Base-by-base conservation (phyloP, 2,329 filamentous ascomycete species). In the Claviceps maximensis region DNA sequence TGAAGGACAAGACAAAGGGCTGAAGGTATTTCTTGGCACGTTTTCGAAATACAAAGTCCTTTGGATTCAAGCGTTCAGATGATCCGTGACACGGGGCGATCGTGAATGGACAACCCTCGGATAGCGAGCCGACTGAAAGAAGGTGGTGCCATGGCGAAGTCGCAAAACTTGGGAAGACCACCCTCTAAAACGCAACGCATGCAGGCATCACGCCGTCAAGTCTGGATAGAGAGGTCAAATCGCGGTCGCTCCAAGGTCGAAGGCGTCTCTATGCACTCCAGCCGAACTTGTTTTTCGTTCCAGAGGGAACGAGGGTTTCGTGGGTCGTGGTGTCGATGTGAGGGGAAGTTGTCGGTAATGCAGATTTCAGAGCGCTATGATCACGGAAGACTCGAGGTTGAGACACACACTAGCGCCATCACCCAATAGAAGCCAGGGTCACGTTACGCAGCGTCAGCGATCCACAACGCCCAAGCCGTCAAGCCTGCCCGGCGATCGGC, bases 61-160 rank as follows among this genome's bases (percentile, higher is more conserved):
- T 38, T 8, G 13, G 4, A 12, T 19, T 3, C 9, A 15, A 33
- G 21, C 25, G 47, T 50, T 50, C 53, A 55, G 38, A n/a, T n/a
- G 40, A 49, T n/a, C 19, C 2, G 4, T 23, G 21, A 3, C 10
- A 33, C 12, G 12, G 17, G 13, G 42, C 25, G 21, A 40, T 9
- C 10, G 42, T 33, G n/a, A 27, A 36, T 36, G 3, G 25, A 12
- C 15, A 45, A 46, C 36, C 45, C 47, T 51, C 51, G 54, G 38
- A 17, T 45, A 25, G 65, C 63, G 61, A 67, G 64, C 63, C 59
- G 64, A 62, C 65, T 70, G 69, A 67, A 65, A 65, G 74, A 77
- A 73, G 74, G 74, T 76, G 75, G 74, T 75, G 71, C 76, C 78
- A 79, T 80, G 66, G 71, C 69, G 69, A 72, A 68, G 61, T 63